phyloP scores from a whole-genome alignment of 208 protist genomes.

The Histomonas meleagridis region DNA sequence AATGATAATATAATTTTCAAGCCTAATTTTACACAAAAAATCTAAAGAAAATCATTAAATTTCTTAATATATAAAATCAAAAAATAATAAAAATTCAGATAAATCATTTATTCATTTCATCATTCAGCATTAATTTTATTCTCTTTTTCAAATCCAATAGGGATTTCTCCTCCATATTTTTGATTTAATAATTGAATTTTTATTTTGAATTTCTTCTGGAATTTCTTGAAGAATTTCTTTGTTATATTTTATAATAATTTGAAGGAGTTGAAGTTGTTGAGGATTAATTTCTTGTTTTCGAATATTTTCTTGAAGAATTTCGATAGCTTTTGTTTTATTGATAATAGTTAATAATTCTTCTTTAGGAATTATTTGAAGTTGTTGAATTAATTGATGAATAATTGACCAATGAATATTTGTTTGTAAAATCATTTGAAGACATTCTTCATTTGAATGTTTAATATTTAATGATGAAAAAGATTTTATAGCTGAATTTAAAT shows the following conservation, averaged over 20 bases:
- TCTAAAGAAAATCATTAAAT: no score
- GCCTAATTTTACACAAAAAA: no score
- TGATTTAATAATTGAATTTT: background rate
- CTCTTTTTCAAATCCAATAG: background rate
- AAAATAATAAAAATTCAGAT: no score
- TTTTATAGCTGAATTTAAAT: no score
- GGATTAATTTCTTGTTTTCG: background rate
- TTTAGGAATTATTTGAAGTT: background rate
- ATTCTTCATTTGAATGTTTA: no score
- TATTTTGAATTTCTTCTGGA: no score
- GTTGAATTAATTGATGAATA: background rate
- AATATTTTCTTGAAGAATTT: background rate
- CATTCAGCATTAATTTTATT: constrained; percentile 20
- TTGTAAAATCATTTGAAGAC: background rate
- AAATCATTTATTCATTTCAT: no score
- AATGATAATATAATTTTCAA: no score
- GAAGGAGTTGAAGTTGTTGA: background rate
- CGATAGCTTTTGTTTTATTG: background rate
- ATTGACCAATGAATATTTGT: background rate
- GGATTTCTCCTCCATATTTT: background rate
- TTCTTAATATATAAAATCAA: no score
- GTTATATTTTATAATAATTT: background rate
- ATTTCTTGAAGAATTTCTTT: no score
- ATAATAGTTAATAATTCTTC: background rate
- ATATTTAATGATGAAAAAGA: no score